Evolutionary conservation across 129 eudicot species (phyloP).

Genomic region (Daucus carota): DH1_v3.0 NC_030381.2:55477501-55478000

Average conservation of each 20-base stretch:
- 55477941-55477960: neutral
- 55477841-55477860: neutral
- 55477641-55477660: neutral
- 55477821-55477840: neutral
- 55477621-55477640: neutral
- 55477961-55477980: no score
- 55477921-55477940: neutral
- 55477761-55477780: neutral
- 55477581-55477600: no score
- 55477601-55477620: no score
- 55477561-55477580: no score
- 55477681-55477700: neutral
- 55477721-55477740: accelerated
- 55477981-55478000: no score
- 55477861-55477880: neutral
- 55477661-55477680: slow-evolving; percentile 1
- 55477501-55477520: no score
- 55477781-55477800: neutral
- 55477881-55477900: neutral
- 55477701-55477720: neutral
- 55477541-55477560: no score
- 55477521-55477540: no score
- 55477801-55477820: neutral
- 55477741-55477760: neutral
- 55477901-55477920: neutral